These are phyloP conservation scores for Monilinia fructicola DNA, from an alignment of 2,329 filamentous ascomycete genomes.

Conservation along the genomic window DNA sequence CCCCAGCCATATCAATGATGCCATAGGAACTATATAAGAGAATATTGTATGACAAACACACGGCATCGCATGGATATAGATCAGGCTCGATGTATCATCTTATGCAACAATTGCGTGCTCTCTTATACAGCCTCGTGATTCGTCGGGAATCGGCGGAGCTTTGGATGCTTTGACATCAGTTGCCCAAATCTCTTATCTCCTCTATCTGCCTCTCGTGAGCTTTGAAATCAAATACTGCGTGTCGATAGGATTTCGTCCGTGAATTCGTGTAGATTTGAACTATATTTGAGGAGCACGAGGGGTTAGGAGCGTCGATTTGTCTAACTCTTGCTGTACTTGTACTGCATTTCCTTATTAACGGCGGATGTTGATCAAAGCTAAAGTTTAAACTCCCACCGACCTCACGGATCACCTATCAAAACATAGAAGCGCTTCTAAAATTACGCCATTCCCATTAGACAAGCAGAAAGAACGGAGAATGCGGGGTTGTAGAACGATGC, in stretches of 20 bases:
- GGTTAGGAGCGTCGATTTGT: background rate
- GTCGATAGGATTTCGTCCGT: background rate
- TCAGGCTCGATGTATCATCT: conserved; percentile 5
- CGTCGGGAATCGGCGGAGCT: conserved; percentile 9
- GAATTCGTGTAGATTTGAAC: background rate
- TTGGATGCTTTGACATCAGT: background rate
- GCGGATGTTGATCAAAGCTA: background rate
- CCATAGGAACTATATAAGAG: conserved; percentile 15
- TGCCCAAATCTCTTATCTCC: background rate
- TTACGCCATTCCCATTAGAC: conserved; percentile 14
- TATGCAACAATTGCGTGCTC: conserved; percentile 24
- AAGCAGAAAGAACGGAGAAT: background rate
- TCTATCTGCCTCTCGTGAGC: background rate
- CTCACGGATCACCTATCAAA: background rate
- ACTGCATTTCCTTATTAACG: background rate
- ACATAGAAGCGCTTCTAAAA: background rate
- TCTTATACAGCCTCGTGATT: background rate
- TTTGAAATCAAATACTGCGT: conserved; percentile 11
- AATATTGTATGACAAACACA: conserved; percentile 1
- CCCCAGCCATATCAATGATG: conserved; percentile 19
- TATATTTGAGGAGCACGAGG: background rate
- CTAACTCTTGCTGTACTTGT: too few species aligned
- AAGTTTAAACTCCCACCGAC: too few species aligned
- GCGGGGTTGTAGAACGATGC: conserved; percentile 14
- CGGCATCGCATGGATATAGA: background rate